A percentile compares a stretch with the other conserved stretches of the same genome.
phyloP scores from a whole-genome alignment of 495 filamentous ascomycete genomes.

The Aspergillus diversus region DNA sequence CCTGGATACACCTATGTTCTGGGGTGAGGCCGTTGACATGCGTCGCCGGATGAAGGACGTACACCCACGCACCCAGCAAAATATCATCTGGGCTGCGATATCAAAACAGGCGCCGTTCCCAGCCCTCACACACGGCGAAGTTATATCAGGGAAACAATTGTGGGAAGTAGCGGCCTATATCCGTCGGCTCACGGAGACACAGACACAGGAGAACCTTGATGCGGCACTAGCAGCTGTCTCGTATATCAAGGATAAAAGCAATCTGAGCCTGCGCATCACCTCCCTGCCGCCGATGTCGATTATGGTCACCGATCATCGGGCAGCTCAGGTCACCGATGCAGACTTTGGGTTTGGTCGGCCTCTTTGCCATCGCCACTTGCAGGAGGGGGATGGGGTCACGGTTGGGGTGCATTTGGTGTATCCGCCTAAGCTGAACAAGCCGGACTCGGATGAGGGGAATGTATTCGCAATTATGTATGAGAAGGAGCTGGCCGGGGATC shows the following conservation, averaged over 20 bases:
- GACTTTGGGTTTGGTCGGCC: conserved; percentile 33
- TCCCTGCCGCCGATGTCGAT: conserved; percentile 25
- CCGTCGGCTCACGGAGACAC: conserved; percentile 39
- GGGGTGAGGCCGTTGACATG: conserved; percentile 45
- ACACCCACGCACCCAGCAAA: conserved; percentile 36
- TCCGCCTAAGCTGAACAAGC: conserved; percentile 17
- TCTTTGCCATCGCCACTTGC: conserved; percentile 25
- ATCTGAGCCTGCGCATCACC: conserved; percentile 25
- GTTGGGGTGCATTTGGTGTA: conserved; percentile 27
- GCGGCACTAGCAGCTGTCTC: conserved; percentile 34
- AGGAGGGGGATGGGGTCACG: conserved; percentile 25
- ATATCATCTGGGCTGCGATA: conserved; percentile 36
- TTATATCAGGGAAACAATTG: conserved; percentile 40
- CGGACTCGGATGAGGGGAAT: conserved; percentile 42
- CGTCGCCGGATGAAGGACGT: conserved; percentile 36
- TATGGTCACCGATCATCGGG: conserved; percentile 32
- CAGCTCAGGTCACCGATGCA: conserved; percentile 22
- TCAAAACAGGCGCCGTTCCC: conserved; percentile 23
- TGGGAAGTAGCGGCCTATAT: conserved; percentile 39
- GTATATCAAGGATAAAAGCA: conserved; percentile 40
- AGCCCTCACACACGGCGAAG: conserved; percentile 30
- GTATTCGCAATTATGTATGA: conserved; percentile 49
- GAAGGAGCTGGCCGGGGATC: conserved; percentile 30
- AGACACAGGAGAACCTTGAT: conserved; percentile 33
- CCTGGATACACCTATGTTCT: conserved; percentile 29